Base-by-base conservation (phyloP, 1,284 basidiomycete genomes). In the Austroboletus niveus region DNA sequence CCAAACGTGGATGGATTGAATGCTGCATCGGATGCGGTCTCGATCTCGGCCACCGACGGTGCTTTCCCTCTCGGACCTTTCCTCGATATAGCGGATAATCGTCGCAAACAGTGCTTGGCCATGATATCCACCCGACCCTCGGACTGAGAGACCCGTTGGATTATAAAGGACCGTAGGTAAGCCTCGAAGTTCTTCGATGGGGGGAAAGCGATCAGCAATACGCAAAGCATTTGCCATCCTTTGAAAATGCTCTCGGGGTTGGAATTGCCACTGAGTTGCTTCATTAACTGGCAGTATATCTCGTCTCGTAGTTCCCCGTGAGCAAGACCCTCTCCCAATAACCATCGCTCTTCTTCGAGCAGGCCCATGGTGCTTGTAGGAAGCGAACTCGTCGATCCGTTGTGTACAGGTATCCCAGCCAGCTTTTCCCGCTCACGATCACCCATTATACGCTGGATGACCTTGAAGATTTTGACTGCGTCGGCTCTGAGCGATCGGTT, bases 1-100 rank as follows among this genome's bases (percentile, higher is more conserved):
- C 92, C 92, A 63, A 96, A 97, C 0, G 91, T 94, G 1, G 90
- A 93, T 0, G 93, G 92, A 60, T 94, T 89, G 72, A 96, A 97
- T 2, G 94, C 93, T 29, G 92, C 91, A 62, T 94, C 92, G 43
- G 89, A 87, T 24, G 92, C 92, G 10, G 87, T 91, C 71, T 93
- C 91, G 49, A 96, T 94, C 71, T 96, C 93, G 14, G 85, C 78
- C 11, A 82, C 71, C 3, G 83, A 83, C 3, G 92, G 88, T 1
- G 89, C 79, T 61, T 92, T 92, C 0, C 92, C 90, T 57, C 91
- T 75, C 0, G 89, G 89, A 0, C 92, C 92, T 63, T 88, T 92
- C 66, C 84, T 82, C 5, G 87, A 77, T 54, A 93, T 85, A 48
- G 80, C 77, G 6, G 76, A 76, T 1, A 95, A 75, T 48, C 89